Evolutionary conservation across 371 early-diverging fungal species (phyloP).

Genomic region (Mortierella sp.): DNA sequence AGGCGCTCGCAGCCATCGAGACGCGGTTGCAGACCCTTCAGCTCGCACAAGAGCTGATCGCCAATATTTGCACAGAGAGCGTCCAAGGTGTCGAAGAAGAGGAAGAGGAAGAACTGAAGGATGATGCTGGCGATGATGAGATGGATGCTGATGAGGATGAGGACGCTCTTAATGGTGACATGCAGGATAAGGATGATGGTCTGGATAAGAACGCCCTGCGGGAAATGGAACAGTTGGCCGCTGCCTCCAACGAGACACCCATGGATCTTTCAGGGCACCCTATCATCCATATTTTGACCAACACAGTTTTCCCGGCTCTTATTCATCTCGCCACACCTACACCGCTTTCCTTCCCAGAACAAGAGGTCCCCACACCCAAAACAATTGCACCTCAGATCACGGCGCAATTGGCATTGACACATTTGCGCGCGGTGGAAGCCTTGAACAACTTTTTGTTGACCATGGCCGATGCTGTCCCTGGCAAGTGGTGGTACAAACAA

Average conservation of each 20-base stretch:
- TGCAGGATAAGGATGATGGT: constrained; percentile 59
- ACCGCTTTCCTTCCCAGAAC: constrained; percentile 60
- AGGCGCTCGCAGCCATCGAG: constrained; percentile 58
- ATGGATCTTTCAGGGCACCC: constrained; percentile 55
- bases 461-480: constrained; percentile 71
- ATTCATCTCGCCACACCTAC: constrained; percentile 66
- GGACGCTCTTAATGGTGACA: constrained; percentile 57
- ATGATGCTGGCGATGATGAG: constrained; percentile 60
- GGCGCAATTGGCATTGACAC: constrained; percentile 63
- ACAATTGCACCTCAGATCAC: constrained; percentile 58
- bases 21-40: constrained; percentile 74
- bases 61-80: constrained; percentile 81
- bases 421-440: constrained; percentile 78
- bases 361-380: constrained; percentile 38
- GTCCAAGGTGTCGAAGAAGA: constrained; percentile 60
- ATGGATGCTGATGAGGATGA: constrained; percentile 55
- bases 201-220: constrained; percentile 59
- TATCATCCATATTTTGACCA: constrained; percentile 59
- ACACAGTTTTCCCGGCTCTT: constrained; percentile 61
- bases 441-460: constrained; percentile 80
- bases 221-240: constrained; percentile 42
- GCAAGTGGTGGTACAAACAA: constrained; percentile 74
- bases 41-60: constrained; percentile 77
- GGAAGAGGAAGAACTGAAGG: constrained; percentile 67
- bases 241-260: constrained; percentile 35